Evolutionary conservation across 805 yeast species (phyloP), one percentile per base, ranked within the genome.

Genomic region (Teunomyces atbi): DNA sequence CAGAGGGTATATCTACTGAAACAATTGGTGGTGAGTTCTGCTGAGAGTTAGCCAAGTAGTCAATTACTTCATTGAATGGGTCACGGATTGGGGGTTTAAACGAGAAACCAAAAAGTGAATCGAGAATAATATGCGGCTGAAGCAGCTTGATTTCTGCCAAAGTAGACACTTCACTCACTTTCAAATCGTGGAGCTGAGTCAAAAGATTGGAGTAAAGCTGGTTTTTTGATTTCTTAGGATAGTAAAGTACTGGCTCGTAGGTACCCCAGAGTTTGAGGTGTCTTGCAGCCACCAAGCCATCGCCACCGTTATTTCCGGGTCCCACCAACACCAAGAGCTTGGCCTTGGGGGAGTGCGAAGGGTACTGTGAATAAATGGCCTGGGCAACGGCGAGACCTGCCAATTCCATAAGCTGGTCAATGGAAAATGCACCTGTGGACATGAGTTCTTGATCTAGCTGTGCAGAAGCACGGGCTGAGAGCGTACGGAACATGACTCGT

Each of bases 261-360:
- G 94, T 94, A 7, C 66, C 66, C 74, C 94, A 82, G 10, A 90
- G 67, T 53, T 81, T 80, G 51, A 94, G 70, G 62, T 94, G 99
- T 36, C 99, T 76, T 1, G 97, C 96, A 23, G 97, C 96, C 1
- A 94, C 99, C 11, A 94, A 69, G 0, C 98, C 99, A 66, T 94
- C 99, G 2, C 98, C 99, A 1, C 96, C 92, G 60, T 94, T 94
- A 60, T 94, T 94, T 1, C 99, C 99, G 0, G 98, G 98, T 0
- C 99, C 99, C 8, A 84, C 89, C 4, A 94, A 71, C 1, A 94
- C 77, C 35, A 91, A 68, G 1, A 90, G 83, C 35, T 61, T 56
- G 20, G 59, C 37, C n/a, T 19, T 18, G 6, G 46, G 6, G 3
- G 23, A 41, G 8, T 42, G 18, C 1, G 82, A 82, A 2, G 96